Conservation (phyloP, 352 stramenopile genomes). For the Phytophthora citrophthora region DNA sequence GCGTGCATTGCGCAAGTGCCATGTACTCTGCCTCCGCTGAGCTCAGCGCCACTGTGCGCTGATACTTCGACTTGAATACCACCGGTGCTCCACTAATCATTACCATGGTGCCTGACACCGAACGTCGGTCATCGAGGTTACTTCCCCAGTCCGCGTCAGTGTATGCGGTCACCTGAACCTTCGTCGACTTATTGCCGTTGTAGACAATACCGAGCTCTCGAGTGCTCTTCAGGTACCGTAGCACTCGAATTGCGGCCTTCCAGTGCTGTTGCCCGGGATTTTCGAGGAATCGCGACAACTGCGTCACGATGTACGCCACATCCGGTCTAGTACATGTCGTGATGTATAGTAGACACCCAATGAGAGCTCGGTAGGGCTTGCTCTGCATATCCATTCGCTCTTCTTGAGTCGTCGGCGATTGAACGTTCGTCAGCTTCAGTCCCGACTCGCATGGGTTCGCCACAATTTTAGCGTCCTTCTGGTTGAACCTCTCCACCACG, state of each 20-base stretch:
- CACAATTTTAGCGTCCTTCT: too few relatives aligned
- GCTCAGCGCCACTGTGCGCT: neutral
- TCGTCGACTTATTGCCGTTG: neutral
- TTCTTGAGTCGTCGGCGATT: too few relatives aligned
- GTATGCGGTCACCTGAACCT: neutral
- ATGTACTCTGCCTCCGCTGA: slow-evolving; percentile 6
- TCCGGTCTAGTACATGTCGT: too few relatives aligned
- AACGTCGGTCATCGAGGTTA: slow-evolving; percentile 1
- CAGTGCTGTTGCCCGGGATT: neutral
- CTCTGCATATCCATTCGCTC: too few relatives aligned
- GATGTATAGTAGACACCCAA: too few relatives aligned
- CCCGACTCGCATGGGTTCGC: too few relatives aligned
- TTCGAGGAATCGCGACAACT: neutral
- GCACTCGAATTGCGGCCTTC: neutral
- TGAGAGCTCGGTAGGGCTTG: too few relatives aligned
- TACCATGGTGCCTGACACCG: neutral
- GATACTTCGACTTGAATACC: slow-evolving; percentile 4
- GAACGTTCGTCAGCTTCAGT: too few relatives aligned
- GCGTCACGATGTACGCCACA: neutral
- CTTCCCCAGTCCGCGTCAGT: slow-evolving; percentile 1
- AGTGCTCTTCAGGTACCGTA: neutral
- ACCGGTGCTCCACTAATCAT: neutral
- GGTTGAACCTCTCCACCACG: too few relatives aligned
- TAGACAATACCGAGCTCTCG: neutral
- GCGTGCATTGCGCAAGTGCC: neutral